Base-by-base conservation (phyloP, 768 basidiomycete species). In the Calvatia gigantea region DNA sequence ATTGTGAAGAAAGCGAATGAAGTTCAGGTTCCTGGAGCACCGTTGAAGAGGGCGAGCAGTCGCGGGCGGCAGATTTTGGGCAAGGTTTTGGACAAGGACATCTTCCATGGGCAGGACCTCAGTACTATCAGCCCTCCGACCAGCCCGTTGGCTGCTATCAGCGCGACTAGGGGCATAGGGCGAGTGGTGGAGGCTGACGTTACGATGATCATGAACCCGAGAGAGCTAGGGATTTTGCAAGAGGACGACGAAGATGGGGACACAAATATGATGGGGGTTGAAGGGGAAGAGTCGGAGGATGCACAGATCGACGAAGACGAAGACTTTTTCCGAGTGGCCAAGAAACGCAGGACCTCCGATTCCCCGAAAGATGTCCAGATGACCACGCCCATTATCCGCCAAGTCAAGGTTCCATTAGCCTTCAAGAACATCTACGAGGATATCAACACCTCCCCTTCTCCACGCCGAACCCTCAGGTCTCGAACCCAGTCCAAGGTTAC, bases 11-110 rank as follows among this genome's bases (percentile, higher is more conserved):
- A 32, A 21, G 47, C 47, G 27, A 37, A 23, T 17, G 39, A 25
- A 17, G 46, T 23, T 14, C 64, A 67, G 17, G 67, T 72, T 7
- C 73, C 77, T 15, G 71, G 64, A 4, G 67, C 80, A 21, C 69
- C 78, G 6, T 71, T 69, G 58, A 68, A 70, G 15, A 56, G 61
- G 6, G 70, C 67, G 57, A 68, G 70, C 14, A 55, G 61, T 29
- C 65, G 64, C 45, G 45, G 28, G 12, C 41, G 23, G n/a, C 38
- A 46, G 53, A 47, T 39, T 15, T 53, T 46, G 43, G 54, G 31
- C 23, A 29, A 35, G 45, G 56, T 46, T 32, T 32, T 50, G 23
- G 53, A 58, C 29, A 28, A 25, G 5, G 54, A 42, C 8, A 25
- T 39, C 23, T 49, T 62, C 17, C 50, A 58, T 43, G 52, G 57